Conservation (phyloP, 129 eudicot genomes). For the Centella asiatica region DNA sequence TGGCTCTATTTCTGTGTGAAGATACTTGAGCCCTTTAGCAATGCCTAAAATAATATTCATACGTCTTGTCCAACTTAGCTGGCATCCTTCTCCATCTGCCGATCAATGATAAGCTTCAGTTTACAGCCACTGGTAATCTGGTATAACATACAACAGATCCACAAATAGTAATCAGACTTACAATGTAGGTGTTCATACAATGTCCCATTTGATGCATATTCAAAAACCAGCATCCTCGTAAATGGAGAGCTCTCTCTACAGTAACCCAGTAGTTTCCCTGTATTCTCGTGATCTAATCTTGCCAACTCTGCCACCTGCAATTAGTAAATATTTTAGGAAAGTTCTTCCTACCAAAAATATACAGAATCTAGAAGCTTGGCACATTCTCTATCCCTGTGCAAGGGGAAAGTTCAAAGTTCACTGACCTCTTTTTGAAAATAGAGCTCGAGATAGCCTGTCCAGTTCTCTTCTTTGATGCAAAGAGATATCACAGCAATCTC, state of each 20-base stretch:
- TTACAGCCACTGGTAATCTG: constrained; percentile 13
- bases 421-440: constrained; percentile 87
- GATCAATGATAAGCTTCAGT: background rate
- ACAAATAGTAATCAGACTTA: constrained; percentile 24
- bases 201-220: constrained; percentile 95
- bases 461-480: constrained; percentile 63
- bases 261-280: constrained; percentile 70
- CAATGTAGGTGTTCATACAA: constrained; percentile 90
- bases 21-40: constrained; percentile 74
- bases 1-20: constrained; percentile 83
- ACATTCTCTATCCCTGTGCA: background rate
- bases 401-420: too few relatives aligned
- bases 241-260: constrained; percentile 79
- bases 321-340: constrained; percentile 1
- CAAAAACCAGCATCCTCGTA: constrained; percentile 93
- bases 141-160: background rate
- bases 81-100: constrained; percentile 85
- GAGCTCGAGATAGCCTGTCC: constrained; percentile 79
- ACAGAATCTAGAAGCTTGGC: background rate
- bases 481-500: constrained; percentile 87
- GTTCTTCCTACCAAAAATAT: background rate
- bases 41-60: constrained; percentile 80
- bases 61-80: constrained; percentile 80
- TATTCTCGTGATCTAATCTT: constrained; percentile 67
- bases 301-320: constrained; percentile 85